Base-by-base conservation (phyloP, 768 basidiomycete species). In the Chalciporus piperatus region DNA sequence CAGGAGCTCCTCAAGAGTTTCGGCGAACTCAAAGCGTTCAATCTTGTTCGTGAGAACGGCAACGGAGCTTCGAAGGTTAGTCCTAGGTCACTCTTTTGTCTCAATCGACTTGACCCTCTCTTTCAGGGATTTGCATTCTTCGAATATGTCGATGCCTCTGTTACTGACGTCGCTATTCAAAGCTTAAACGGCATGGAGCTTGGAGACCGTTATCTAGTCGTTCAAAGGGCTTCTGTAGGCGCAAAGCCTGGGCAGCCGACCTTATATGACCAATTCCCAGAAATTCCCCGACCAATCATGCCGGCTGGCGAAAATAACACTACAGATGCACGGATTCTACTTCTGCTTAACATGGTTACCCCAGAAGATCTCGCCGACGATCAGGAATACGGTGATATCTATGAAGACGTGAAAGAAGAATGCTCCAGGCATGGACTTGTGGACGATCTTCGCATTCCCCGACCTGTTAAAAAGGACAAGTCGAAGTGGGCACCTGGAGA, bases 301-400 rank as follows among this genome's bases (percentile, higher is more conserved):
- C 91, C 91, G 50, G 89, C 89, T 8, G 86, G 86, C 48, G 88
- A 89, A 63, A 74, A 72, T 46, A 75, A 77, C 48, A 74, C 71
- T 33, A 59, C 71, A 11, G 81, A 87, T 48, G 81, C 92, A 23
- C 84, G 92, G 33, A 94, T 97, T 64, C 80, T 99, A 61, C 87
- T 98, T 67, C 89, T 99, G 87, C 74, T 99, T 63, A 99, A 98
- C 79, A 99, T 99, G 97, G 93, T 99, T 57, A 90, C 89, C 0
- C 68, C 90, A 1, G 97, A 99, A 41, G 97, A 99, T 63, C 80
- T 99, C 42, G 69, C 79, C 16, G 85, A 92, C 61, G 96, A 98
- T 65, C 75, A 85, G 53, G 97, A 99, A 63, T 99, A 97, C 67
- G 83, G 84, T 20, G 97, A 99, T 61, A 81, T 99, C 51, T 84